A percentile compares a stretch with the other conserved stretches of the same genome.
These are phyloP conservation scores for Dorcoceras hygrometricum DNA, from an alignment of 257 asterid genomes.

Conservation along the genomic window DNA sequence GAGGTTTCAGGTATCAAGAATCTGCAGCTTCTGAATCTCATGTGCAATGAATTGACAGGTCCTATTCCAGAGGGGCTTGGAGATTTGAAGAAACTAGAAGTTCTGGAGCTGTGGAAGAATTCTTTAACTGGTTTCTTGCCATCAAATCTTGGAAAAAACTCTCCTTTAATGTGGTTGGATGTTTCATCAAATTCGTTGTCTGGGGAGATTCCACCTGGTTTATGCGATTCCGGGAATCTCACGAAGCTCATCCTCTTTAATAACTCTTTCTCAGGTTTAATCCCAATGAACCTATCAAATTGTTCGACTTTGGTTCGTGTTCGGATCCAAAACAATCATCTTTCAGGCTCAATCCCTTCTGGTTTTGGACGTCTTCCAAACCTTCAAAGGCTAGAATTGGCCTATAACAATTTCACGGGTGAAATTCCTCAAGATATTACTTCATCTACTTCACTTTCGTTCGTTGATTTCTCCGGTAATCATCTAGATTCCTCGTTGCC, in stretches of 20 bases:
- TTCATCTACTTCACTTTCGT: slow-evolving; percentile 55
- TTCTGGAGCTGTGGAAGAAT: slow-evolving; percentile 69
- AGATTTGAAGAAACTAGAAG: slow-evolving; percentile 48
- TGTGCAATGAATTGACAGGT: slow-evolving; percentile 60
- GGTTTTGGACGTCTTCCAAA: slow-evolving; percentile 66
- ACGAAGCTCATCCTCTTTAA: slow-evolving; percentile 75
- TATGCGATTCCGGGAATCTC: slow-evolving; percentile 56
- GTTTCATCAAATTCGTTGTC: slow-evolving; percentile 63
- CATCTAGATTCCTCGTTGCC: slow-evolving; percentile 54
- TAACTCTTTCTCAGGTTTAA: slow-evolving; percentile 64
- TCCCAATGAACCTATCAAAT: slow-evolving; percentile 53
- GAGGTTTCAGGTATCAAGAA: slow-evolving; percentile 51
- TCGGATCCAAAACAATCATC: slow-evolving; percentile 52
- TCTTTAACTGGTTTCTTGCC: slow-evolving; percentile 58
- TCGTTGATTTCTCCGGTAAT: slow-evolving; percentile 59
- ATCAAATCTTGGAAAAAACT: slow-evolving; percentile 46
- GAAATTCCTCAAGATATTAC: slow-evolving; percentile 63
- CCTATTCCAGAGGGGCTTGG: slow-evolving; percentile 47
- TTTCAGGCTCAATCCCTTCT: slow-evolving; percentile 63
- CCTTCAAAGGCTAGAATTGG: slow-evolving; percentile 63
- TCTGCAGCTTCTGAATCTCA: slow-evolving; percentile 68
- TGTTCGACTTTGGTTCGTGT: slow-evolving; percentile 70
- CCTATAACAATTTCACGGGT: slow-evolving; percentile 55
- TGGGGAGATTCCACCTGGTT: slow-evolving; percentile 61
- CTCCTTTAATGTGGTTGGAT: slow-evolving; percentile 64